Conservation (phyloP, 202 grass and related monocot species). For the Panicum virgatum region DNA sequence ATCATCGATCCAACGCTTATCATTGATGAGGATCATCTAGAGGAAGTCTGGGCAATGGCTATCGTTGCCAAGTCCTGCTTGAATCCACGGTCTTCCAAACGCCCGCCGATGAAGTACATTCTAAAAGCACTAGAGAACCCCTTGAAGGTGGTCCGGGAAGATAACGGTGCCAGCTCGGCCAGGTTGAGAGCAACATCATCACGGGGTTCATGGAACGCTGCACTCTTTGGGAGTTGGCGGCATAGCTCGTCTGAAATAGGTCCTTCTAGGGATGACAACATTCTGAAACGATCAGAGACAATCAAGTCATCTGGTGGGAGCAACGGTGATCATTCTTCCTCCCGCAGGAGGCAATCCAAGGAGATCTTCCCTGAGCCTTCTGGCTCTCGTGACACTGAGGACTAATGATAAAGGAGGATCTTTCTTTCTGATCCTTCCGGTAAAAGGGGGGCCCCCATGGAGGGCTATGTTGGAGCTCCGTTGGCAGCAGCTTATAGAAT, state of each 20-base stretch:
- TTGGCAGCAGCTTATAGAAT: conserved; percentile 19
- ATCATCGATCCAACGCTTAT: conserved; percentile 91
- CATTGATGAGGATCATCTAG: conserved; percentile 93
- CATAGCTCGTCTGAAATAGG: conserved; percentile 77
- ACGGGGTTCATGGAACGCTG: conserved; percentile 89
- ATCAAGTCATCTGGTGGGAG: conserved; percentile 75
- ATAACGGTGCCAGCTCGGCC: conserved; percentile 67
- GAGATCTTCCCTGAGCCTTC: conserved; percentile 92
- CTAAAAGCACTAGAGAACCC: conserved; percentile 94
- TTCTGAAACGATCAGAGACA: conserved; percentile 69
- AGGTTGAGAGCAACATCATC: conserved; percentile 87
- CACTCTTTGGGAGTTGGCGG: conserved; percentile 93
- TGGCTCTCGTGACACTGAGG: conserved; percentile 67
- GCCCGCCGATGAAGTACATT: conserved; percentile 80
- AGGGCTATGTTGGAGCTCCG: conserved; percentile 22
- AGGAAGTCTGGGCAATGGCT: conserved; percentile 98
- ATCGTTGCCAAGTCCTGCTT: conserved; percentile 97
- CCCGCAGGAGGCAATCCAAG: conserved; percentile 68
- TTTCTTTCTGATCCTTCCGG: conserved; percentile 34
- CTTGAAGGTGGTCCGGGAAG: conserved; percentile 92
- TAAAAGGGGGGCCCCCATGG: neutral
- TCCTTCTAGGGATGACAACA: conserved; percentile 65
- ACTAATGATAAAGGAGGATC: conserved; percentile 48
- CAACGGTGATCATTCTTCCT: conserved; percentile 84
- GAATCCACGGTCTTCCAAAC: conserved; percentile 80